Evolutionary conservation across 805 yeast species (phyloP), one percentile per base, ranked within the genome.

Genomic region (Kazachstania martiniae): DNA sequence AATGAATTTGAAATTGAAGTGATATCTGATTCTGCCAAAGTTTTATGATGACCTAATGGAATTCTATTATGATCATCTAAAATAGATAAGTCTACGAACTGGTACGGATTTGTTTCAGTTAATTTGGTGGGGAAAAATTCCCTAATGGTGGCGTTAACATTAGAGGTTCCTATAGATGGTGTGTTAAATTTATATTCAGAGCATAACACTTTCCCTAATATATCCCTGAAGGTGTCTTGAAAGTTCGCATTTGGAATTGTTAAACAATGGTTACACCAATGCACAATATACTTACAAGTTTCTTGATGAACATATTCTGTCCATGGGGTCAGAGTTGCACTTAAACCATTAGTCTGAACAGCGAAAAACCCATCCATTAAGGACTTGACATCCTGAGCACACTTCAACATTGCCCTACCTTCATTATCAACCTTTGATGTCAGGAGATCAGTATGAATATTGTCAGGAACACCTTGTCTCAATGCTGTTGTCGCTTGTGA

Each of bases 401-500:
- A 53, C 32, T 56, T 57, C n/a, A 77, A 41, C 24, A 69, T 49
- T 6, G 72, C 62, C 32, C 74, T 57, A 4, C 84, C 83, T 27
- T 51, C 56, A 1, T 48, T 37, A 39, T 75, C 74, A 31, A 77
- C 66, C 12, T 56, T 55, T 1, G 57, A 48, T 0, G 82, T 52
- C 27, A 56, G 34, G 21, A 51, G 32, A 36, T 56, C 61, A 3
- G 49, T 51, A 29, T 53, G 58, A 16, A 45, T 41, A 32, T 52
- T 53, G 37, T 56, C 61, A 4, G 61, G 61, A 4, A 47, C 53
- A 19, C 61, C 61, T 38, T 56, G 61, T 33, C 58, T 50, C 17
- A 76, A 62, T 3, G 74, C 72, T 9, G 55, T 51, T 12, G 59
- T 61, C 2, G 82, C 82, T 36, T 72, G 70, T 2, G 65, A 60